A percentile compares a stretch with the other conserved stretches of the same genome.
Evolutionary conservation across 805 yeast species (phyloP).

Genomic region (Saccharomyces cerevisiae): DNA sequence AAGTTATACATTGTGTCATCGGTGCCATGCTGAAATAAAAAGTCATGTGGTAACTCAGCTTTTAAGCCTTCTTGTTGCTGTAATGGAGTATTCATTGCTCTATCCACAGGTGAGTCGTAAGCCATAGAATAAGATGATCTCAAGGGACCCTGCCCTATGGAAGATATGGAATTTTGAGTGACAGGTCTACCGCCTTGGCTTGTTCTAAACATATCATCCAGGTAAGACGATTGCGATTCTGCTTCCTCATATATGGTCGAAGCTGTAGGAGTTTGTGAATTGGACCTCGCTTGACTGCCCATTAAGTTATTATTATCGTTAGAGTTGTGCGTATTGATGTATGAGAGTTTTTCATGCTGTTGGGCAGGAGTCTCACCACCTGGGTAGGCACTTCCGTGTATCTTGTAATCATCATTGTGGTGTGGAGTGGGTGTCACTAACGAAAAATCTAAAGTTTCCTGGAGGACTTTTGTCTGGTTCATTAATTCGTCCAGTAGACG

Average conservation of each 20-base stretch:
- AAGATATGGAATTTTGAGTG: neutral
- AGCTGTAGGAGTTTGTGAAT: neutral
- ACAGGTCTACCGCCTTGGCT: neutral
- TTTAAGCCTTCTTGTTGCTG: neutral
- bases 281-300: neutral
- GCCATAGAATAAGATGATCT: neutral
- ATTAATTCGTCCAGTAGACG: constrained; percentile 7
- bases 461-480: neutral
- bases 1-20: constrained; percentile 18
- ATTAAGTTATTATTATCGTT: neutral
- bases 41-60: constrained; percentile 8
- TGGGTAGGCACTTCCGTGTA: neutral
- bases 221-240: constrained; percentile 10
- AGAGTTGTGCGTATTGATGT: constrained; percentile 4
- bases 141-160: neutral
- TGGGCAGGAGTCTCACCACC: constrained; percentile 16
- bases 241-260: neutral
- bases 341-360: constrained; percentile 19
- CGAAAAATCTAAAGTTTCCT: neutral
- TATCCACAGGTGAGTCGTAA: neutral
- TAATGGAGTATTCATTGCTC: neutral
- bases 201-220: constrained; percentile 19
- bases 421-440: neutral
- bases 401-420: neutral
- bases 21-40: constrained; percentile 11